phyloP scores from a whole-genome alignment of 2,329 filamentous ascomycete genomes.

The Endocalyx cinctus region DNA sequence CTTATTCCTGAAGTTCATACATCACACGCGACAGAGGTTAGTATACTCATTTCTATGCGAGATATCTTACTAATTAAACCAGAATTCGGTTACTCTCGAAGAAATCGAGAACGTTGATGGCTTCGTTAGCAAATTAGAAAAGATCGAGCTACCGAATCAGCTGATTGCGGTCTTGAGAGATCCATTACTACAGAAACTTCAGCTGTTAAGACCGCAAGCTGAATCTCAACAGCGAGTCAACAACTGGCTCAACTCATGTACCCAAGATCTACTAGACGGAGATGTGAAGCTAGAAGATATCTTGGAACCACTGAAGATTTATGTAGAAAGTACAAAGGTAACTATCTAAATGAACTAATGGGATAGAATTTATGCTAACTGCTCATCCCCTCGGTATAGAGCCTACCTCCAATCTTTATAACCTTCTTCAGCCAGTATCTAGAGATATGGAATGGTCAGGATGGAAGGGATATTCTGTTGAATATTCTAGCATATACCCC shows the following conservation, averaged over 20 bases:
- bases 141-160: conserved; percentile 76
- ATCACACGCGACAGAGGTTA: conserved; percentile 63
- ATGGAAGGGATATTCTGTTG: conserved; percentile 49
- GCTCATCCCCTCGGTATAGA: too few relatives aligned
- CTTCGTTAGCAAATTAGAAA: conserved; percentile 70
- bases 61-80: conserved; percentile 24
- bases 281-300: conserved; percentile 50
- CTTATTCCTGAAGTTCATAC: conserved; percentile 69
- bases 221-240: conserved; percentile 48
- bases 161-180: conserved; percentile 72
- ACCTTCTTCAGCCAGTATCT: conserved; percentile 51
- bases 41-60: conserved; percentile 10
- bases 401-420: conserved; percentile 44
- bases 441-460: conserved; percentile 56
- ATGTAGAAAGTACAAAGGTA: conserved; percentile 54
- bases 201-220: conserved; percentile 57
- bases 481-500: conserved; percentile 53
- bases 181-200: conserved; percentile 71
- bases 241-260: conserved; percentile 54
- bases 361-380: too few relatives aligned
- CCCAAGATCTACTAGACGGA: conserved; percentile 51
- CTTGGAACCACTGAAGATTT: conserved; percentile 51
- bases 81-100: conserved; percentile 65
- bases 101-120: conserved; percentile 69
- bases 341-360: too few relatives aligned